Evolutionary conservation across 441 rosid genomes (phyloP), one percentile per base, ranked within the genome.

Genomic region (Caryocar brasiliense): DNA sequence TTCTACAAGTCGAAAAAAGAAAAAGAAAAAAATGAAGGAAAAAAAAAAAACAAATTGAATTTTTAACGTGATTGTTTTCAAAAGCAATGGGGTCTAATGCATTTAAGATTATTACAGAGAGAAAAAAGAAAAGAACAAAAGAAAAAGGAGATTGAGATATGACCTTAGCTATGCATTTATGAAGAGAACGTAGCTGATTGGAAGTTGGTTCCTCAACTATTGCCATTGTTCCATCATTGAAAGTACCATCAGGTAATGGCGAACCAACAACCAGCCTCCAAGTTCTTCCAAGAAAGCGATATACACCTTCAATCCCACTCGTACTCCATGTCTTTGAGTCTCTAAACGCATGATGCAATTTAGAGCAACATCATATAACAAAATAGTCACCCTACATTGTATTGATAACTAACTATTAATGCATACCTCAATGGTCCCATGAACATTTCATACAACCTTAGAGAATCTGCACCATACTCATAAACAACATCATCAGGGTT

Each of bases 301-400:
- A 85, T 35, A 82, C 98, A 19, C 96, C 98, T 77, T 92, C 98
- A 41, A 92, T 87, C 9, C 96, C 96, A 67, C 83, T 85, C 2
- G 96, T 85, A 61, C 78, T 87, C 98, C 98, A 92, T 28, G 87
- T 87, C 70, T 92, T 92, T 11, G 91, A 83, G 71, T 92, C 98
- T 70, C 96, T 92, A 61, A 34, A 60, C 67, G 63, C 60, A 75
- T 24, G 59, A 19, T 17, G 50, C 12, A 66, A 55, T 29, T 11
- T 14, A 38, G 40, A 46, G 22, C 47, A 57, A 15, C 39, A 39
- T 29, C n/a, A 49, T 3, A 39, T 15, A 15, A 46, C n/a, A n/a
- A n/a, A n/a, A n/a, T n/a, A n/a, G n/a, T n/a, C n/a, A n/a, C n/a
- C n/a, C n/a, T n/a, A n/a, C n/a, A n/a, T n/a, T n/a, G n/a, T n/a